phyloP scores from a whole-genome alignment of 352 stramenopile genomes.

The Pythium rishiriense region DNA sequence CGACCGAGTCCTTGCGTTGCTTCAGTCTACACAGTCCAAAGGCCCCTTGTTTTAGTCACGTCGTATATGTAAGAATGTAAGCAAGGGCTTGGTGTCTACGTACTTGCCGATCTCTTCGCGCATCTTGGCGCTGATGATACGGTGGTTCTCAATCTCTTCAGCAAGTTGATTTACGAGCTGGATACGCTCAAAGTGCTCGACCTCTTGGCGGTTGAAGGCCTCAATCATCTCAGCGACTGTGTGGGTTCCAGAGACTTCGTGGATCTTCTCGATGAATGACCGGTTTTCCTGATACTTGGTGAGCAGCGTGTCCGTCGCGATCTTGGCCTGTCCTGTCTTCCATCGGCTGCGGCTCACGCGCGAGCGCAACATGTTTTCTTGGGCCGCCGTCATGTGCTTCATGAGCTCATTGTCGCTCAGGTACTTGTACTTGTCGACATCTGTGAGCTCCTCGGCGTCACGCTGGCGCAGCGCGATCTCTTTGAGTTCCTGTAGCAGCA shows the following conservation, averaged over 20 bases:
- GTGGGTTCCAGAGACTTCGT: constrained; percentile 74
- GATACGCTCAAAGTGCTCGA: constrained; percentile 81
- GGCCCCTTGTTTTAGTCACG: no score
- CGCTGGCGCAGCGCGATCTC: constrained; percentile 63
- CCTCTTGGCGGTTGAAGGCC: constrained; percentile 81
- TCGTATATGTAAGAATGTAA: no score
- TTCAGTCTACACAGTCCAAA: constrained; percentile 49
- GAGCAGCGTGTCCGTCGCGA: constrained; percentile 58
- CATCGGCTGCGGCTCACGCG: constrained; percentile 60
- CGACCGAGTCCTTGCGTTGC: constrained; percentile 76
- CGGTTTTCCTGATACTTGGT: constrained; percentile 84
- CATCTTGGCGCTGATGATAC: constrained; percentile 63
- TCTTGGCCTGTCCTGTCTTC: constrained; percentile 70
- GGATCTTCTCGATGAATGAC: constrained; percentile 80
- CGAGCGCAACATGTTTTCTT: constrained; percentile 55
- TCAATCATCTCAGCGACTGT: constrained; percentile 85
- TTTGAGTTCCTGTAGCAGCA: constrained; percentile 69
- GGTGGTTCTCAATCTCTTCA: constrained; percentile 80
- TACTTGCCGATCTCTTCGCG: constrained; percentile 83
- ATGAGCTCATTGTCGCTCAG: constrained; percentile 76
- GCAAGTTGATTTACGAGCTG: constrained; percentile 81
- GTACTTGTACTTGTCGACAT: constrained; percentile 65
- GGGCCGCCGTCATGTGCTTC: constrained; percentile 46
- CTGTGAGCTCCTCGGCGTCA: constrained; percentile 48
- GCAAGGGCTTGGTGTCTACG: constrained; percentile 3